Percentiles rank a stretch among this genome's conserved stretches.
phyloP scores from a whole-genome alignment of 2,329 filamentous ascomycete genomes.

The Aspergillus tubingensis region DNA sequence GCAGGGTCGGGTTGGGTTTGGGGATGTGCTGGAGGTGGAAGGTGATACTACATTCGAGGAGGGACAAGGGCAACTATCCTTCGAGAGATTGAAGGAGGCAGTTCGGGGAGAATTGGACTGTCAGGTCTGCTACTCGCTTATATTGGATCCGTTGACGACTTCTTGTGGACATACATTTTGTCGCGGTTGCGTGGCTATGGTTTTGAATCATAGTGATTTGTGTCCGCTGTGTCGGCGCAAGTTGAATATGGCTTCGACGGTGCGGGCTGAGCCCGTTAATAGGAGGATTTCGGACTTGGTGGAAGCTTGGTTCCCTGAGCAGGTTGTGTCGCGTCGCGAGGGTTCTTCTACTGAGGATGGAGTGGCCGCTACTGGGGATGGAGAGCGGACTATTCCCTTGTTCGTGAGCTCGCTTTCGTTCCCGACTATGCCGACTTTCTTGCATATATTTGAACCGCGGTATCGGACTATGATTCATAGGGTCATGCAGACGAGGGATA shows the following conservation, averaged over 20 bases:
- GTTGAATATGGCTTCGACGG: slow-evolving; percentile 56
- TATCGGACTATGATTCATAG: slow-evolving; percentile 88
- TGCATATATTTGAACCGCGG: slow-evolving; percentile 90
- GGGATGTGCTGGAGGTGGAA: slow-evolving; percentile 52
- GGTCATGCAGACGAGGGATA: slow-evolving; percentile 67
- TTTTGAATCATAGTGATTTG: slow-evolving; percentile 73
- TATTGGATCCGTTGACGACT: slow-evolving; percentile 80
- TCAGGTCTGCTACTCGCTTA: slow-evolving; percentile 80
- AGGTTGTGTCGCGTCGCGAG: slow-evolving; percentile 59
- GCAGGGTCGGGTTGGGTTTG: slow-evolving; percentile 60
- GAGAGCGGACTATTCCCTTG: slow-evolving; percentile 65
- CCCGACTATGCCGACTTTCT: slow-evolving; percentile 78
- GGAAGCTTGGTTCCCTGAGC: slow-evolving; percentile 67
- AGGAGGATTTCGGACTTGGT: slow-evolving; percentile 64
- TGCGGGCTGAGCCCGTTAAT: slow-evolving; percentile 60
- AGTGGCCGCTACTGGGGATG: slow-evolving; percentile 48
- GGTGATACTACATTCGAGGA: slow-evolving; percentile 40
- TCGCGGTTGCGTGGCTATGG: slow-evolving; percentile 72
- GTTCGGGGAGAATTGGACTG: slow-evolving; percentile 77
- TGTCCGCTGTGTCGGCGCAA: slow-evolving; percentile 78
- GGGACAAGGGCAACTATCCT: slow-evolving; percentile 33
- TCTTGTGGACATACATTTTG: slow-evolving; percentile 90
- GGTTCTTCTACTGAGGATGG: slow-evolving; percentile 57
- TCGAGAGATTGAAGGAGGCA: slow-evolving; percentile 62
- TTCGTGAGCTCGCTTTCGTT: slow-evolving; percentile 84